Evolutionary conservation across 176 grass and related monocot species (phyloP).

Genomic region (Oryza punctata): DNA sequence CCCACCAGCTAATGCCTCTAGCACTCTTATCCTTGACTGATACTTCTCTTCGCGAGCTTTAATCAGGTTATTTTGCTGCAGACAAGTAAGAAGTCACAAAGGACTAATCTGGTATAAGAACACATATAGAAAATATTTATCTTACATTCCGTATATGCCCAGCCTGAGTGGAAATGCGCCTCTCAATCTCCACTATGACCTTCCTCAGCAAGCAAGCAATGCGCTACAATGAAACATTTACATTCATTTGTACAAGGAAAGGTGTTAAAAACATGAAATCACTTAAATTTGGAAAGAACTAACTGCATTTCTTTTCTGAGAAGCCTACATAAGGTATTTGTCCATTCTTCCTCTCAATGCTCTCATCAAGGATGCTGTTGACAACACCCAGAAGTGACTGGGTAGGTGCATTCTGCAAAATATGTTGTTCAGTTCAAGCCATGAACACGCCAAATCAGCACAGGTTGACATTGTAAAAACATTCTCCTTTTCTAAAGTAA

Average conservation of each 20-base stretch:
- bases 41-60: slow-evolving; percentile 81
- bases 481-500: neutral
- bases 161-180: slow-evolving; percentile 65
- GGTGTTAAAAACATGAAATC: slow-evolving; percentile 26
- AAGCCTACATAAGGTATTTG: slow-evolving; percentile 81
- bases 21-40: slow-evolving; percentile 69
- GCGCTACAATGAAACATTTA: slow-evolving; percentile 51
- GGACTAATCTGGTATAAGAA: slow-evolving; percentile 14
- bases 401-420: slow-evolving; percentile 70
- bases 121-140: neutral
- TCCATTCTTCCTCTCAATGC: slow-evolving; percentile 73
- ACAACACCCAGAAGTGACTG: slow-evolving; percentile 69
- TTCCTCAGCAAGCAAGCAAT: slow-evolving; percentile 70
- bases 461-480: neutral
- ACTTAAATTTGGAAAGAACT: slow-evolving; percentile 44
- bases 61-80: slow-evolving; percentile 74
- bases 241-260: slow-evolving; percentile 42
- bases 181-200: slow-evolving; percentile 74
- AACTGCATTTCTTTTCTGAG: slow-evolving; percentile 54
- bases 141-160: slow-evolving; percentile 77
- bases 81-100: slow-evolving; percentile 50
- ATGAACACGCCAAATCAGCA: neutral
- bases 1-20: slow-evolving; percentile 57
- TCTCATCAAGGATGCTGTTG: slow-evolving; percentile 74
- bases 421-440: neutral